Evolutionary conservation across 768 basidiomycete species (phyloP).

Genomic region (Suillus clintonianus): DNA sequence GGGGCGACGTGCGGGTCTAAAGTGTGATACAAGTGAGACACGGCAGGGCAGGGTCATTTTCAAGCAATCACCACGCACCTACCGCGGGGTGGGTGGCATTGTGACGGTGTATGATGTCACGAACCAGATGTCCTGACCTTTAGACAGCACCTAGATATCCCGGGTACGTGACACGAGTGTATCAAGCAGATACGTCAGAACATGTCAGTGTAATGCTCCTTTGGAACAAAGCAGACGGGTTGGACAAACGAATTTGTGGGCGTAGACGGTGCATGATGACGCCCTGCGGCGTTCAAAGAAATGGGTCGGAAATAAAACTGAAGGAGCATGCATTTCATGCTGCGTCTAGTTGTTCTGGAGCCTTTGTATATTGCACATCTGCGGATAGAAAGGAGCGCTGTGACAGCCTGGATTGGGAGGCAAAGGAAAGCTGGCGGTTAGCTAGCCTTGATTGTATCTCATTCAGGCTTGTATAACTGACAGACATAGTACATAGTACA

Average conservation of each 20-base stretch:
- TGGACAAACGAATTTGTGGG: conserved; percentile 87
- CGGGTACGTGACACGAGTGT: conserved; percentile 96
- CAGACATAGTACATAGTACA: not conserved
- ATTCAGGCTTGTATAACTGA: not conserved
- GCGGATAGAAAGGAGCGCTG: not conserved
- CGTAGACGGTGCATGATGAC: conserved; percentile 89
- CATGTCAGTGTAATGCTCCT: conserved; percentile 88
- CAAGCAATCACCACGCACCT: conserved; percentile 95
- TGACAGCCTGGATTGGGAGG: not conserved
- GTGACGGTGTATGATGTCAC: conserved; percentile 94
- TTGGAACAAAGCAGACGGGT: conserved; percentile 94
- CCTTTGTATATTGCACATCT: not conserved
- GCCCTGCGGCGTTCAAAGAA: conserved; percentile 49
- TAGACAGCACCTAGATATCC: conserved; percentile 68
- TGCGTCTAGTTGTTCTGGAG: not conserved
- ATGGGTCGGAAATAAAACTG: too few relatives aligned
- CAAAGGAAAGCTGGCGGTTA: not conserved
- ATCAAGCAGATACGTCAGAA: conserved; percentile 95
- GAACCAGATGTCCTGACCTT: conserved; percentile 83
- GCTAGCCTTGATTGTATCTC: not conserved
- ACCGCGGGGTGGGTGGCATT: conserved; percentile 94
- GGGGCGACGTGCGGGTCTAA: not conserved
- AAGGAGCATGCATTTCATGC: not conserved
- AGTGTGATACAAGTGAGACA: conserved; percentile 81
- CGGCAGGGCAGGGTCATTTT: conserved; percentile 93